Base-by-base conservation (phyloP, 2,329 filamentous ascomycete species). In the Cadophora gregata region DNA sequence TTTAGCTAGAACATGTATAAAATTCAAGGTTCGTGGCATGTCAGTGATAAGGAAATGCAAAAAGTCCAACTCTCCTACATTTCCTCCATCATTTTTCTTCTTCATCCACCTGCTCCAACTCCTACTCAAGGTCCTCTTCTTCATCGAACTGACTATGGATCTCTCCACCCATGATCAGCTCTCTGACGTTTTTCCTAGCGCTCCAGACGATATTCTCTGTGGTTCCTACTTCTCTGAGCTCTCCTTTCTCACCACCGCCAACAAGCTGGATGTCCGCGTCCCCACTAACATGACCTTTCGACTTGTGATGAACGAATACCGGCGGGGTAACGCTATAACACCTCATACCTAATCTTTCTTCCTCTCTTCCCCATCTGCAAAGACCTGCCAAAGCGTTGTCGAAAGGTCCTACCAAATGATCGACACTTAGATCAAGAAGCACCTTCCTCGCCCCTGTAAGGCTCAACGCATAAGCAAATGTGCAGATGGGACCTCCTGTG, bases 351-450 rank as follows among this genome's bases (percentile, higher is more conserved):
- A 78, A 69, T 9, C 68, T 68, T 14, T 74, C 74, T n/a, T 75
- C 70, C 19, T 55, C 42, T 59, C 65, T 60, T 48, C 55, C 65
- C 61, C 65, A 67, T 51, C 76, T 70, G 53, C 76, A 78, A 33
- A 78, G 64, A 8, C 68, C 70, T 6, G 76, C 75, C 0, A 79
- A 71, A 5, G 75, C 73, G 58, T 78, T 78, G 59, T 79, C 78
- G 50, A 79, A 77, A 0, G 76, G 70, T 0, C 72, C 75, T 0
- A 59, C 62, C 1, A 77, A 69, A 33, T 74, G 73, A 67, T 79
- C 75, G 2, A 71, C 59, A 65, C 86, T 86, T 7, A 89, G 80
- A 71, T 88, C 86, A 78, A 85, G 88, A 4, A 61, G 9, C 5
- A 61, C 59, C 76, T 89, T 89, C 71, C 86, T 83, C 3, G 72